These are phyloP conservation scores for Starmerella scarabaei DNA, from an alignment of 805 yeast species.

Conservation along the genomic window DNA sequence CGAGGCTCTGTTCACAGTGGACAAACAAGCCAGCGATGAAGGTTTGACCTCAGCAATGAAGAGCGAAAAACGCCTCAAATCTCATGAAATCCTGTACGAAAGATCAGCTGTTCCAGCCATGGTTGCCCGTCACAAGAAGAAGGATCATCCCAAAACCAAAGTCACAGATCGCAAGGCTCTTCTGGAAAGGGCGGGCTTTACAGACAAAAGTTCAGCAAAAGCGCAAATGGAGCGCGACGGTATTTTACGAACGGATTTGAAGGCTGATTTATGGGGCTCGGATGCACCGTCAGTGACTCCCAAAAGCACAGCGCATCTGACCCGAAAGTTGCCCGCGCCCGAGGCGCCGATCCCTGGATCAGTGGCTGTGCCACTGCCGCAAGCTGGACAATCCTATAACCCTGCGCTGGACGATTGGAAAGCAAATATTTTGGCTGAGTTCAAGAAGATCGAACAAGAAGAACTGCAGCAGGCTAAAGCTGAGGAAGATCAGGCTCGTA, in stretches of 20 bases:
- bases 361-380: conserved; percentile 38
- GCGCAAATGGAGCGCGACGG: conserved; percentile 55
- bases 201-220: not conserved
- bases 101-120: conserved; percentile 69
- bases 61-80: conserved; percentile 37
- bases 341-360: conserved; percentile 20
- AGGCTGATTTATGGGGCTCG: conserved; percentile 55
- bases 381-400: conserved; percentile 85
- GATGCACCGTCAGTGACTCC: not conserved
- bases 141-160: conserved; percentile 24
- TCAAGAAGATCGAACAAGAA: conserved; percentile 45
- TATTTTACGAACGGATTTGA: conserved; percentile 33
- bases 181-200: conserved; percentile 15
- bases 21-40: conserved; percentile 48
- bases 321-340: conserved; percentile 18
- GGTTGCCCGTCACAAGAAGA: conserved; percentile 28
- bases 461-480: conserved; percentile 53
- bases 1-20: conserved; percentile 47
- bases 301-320: conserved; percentile 6
- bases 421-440: conserved; percentile 52
- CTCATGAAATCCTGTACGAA: conserved; percentile 58
- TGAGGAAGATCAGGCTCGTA: conserved; percentile 49
- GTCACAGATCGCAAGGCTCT: conserved; percentile 11
- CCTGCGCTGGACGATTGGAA: conserved; percentile 82
- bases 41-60: conserved; percentile 30